Base-by-base conservation (phyloP, 2,329 filamentous ascomycete genomes). In the Diaporthe humulicola region DNA sequence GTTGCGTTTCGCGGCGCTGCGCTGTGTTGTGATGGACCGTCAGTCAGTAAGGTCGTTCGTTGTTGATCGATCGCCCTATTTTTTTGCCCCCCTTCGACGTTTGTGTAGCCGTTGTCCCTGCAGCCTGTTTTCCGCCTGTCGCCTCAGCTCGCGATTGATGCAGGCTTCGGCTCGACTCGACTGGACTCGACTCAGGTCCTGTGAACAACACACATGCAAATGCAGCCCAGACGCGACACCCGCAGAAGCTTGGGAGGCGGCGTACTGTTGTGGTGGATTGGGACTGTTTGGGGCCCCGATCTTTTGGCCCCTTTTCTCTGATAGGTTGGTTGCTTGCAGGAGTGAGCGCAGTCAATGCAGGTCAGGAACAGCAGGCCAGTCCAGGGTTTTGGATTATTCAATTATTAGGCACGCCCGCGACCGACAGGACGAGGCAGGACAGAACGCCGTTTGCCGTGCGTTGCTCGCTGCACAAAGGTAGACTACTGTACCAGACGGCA, bases 211-310 rank as follows among this genome's bases (percentile, higher is more conserved):
- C 69, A 61, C 70, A 72, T 70, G 52, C 50, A 70, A 70, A 69
- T 74, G 73, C 73, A 74, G 73, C 38, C 52, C 66, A 74, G 73
- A 71, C 73, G 73, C 73, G 73, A 74, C 73, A 74, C 73, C 73
- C 73, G 73, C 66, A 74, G 67, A 17, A 45, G 54, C 57, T 48
- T 61, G 40, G 45, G 56, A 71, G 42, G 42, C 42, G 33, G 56
- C 42, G 70, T 50, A 52, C 56, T 40, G 57, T 61, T 50, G 70
- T 61, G 56, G 48, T 71, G 70, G 70, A 52, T 38, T 57, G 64
- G 64, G 48, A 69, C 33, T 52, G 56, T 40, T 40, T 52, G 36
- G 56, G 69, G 30, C 52, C 70, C 70, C 70, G 70, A 71, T 71
- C 42, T 61, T 71, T 72, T 56, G 70, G 64, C 64, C 64, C 64